Evolutionary conservation across 371 early-diverging fungal genomes (phyloP).

Genomic region (Amoeboaphelidium occidentale): DNA sequence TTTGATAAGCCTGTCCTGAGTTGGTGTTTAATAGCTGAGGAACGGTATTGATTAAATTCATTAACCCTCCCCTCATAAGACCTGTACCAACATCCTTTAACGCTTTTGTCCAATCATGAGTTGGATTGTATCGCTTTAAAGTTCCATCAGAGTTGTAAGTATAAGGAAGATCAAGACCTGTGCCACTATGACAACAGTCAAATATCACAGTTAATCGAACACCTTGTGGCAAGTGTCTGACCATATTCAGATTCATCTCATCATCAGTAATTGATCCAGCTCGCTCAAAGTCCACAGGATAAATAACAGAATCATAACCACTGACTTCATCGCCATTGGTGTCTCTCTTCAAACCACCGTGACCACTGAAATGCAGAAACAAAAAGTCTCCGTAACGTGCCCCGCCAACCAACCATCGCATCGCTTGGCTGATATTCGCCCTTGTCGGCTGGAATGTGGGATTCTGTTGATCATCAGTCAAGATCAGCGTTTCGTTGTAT

Average conservation of each 20-base stretch:
- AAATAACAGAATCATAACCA: conserved; percentile 52
- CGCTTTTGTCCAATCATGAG: conserved; percentile 7
- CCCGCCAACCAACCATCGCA: conserved; percentile 71
- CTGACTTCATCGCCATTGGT: conserved; percentile 56
- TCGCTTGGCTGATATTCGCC: conserved; percentile 52
- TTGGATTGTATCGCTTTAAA: conserved; percentile 1
- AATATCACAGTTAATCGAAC: conserved; percentile 59
- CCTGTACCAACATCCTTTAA: conserved; percentile 3
- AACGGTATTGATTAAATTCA: not conserved
- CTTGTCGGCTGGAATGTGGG: conserved; percentile 32
- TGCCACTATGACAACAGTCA: conserved; percentile 36
- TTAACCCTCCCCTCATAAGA: conserved; percentile 4
- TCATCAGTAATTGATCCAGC: conserved; percentile 71
- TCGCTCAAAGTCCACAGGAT: conserved; percentile 51
- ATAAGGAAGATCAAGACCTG: conserved; percentile 64
- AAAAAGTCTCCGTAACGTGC: conserved; percentile 59
- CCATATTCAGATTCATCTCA: conserved; percentile 49
- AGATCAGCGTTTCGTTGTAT: conserved; percentile 12
- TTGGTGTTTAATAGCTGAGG: conserved; percentile 4
- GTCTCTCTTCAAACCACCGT: conserved; percentile 45
- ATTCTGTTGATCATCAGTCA: conserved; percentile 63
- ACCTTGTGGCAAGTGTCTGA: conserved; percentile 52
- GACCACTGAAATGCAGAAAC: conserved; percentile 55
- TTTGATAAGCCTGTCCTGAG: conserved; percentile 16
- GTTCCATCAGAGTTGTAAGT: conserved; percentile 41